Percentiles rank a stretch among this genome's conserved stretches.
These are phyloP conservation scores for Cercospora canescens DNA, from an alignment of 2,329 filamentous ascomycete species.

Conservation along the genomic window DNA sequence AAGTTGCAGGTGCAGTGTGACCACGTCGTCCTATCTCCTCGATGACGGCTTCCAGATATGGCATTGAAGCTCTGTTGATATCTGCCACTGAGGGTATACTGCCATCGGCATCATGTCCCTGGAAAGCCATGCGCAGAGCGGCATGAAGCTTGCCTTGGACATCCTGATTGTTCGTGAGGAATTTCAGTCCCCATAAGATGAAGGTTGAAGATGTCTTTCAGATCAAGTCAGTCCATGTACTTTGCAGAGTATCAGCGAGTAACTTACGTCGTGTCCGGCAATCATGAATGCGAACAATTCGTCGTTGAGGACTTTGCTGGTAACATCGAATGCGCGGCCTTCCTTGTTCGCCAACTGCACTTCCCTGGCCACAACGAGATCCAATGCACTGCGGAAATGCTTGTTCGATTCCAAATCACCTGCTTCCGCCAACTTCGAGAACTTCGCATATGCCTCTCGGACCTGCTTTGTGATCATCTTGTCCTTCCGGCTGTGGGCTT, in stretches of 20 bases:
- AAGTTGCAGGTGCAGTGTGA: constrained; percentile 25
- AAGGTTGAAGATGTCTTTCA: constrained; percentile 46
- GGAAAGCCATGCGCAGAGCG: constrained; percentile 33
- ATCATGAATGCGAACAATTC: constrained; percentile 39
- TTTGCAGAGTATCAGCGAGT: no score
- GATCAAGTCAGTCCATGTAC: neutral
- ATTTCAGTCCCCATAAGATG: constrained; percentile 44
- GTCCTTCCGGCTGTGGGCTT: constrained; percentile 27
- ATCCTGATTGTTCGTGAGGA: constrained; percentile 37
- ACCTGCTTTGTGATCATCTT: constrained; percentile 39
- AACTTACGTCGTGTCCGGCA: constrained; percentile 40
- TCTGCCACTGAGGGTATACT: neutral
- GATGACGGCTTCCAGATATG: constrained; percentile 7
- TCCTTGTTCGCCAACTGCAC: constrained; percentile 38
- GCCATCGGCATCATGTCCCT: constrained; percentile 16
- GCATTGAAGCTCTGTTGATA: neutral
- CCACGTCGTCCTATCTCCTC: constrained; percentile 26
- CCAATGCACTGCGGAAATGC: constrained; percentile 29
- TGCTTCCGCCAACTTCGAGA: constrained; percentile 27
- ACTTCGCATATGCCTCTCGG: constrained; percentile 32
- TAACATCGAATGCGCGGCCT: constrained; percentile 27
- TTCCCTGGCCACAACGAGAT: constrained; percentile 39
- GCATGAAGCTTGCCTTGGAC: constrained; percentile 40
- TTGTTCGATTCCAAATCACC: constrained; percentile 31
- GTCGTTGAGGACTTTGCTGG: constrained; percentile 27